Evolutionary conservation across 768 basidiomycete genomes (phyloP).

Genomic region (Leccinellum albellum): DNA sequence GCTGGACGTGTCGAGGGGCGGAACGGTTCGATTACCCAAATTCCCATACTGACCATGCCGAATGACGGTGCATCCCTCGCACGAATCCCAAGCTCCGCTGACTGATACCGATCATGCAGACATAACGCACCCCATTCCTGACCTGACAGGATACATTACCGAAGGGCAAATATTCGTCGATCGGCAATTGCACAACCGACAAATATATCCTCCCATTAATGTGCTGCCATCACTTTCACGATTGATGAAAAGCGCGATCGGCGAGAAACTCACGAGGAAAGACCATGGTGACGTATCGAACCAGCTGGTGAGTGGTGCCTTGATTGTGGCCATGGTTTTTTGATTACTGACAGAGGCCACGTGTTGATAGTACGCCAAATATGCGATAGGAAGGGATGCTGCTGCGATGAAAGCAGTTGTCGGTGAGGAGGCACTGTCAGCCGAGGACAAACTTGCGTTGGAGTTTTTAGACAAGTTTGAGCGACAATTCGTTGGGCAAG

Average conservation of each 20-base stretch:
- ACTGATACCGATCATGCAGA: slow-evolving; percentile 49
- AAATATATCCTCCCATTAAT: slow-evolving; percentile 99
- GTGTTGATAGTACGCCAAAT: slow-evolving; percentile 86
- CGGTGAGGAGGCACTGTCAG: slow-evolving; percentile 93
- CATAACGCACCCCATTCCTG: slow-evolving; percentile 99
- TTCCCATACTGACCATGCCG: slow-evolving; percentile 99
- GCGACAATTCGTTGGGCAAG: slow-evolving; percentile 95
- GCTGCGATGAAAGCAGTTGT: slow-evolving; percentile 99
- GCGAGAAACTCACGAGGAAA: slow-evolving; percentile 94
- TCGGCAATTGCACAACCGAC: slow-evolving; percentile 92
- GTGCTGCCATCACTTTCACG: slow-evolving; percentile 97
- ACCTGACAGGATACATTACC: slow-evolving; percentile 98
- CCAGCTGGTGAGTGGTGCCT: slow-evolving; percentile 71
- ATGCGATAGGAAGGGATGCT: slow-evolving; percentile 95
- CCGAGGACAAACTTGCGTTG: slow-evolving; percentile 93
- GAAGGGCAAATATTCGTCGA: slow-evolving; percentile 99
- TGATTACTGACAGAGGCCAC: slow-evolving; percentile 13
- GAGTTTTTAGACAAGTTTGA: slow-evolving; percentile 99
- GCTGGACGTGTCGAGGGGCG: slow-evolving; percentile 96
- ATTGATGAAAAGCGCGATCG: slow-evolving; percentile 99
- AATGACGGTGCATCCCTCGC: slow-evolving; percentile 77
- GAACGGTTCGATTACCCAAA: slow-evolving; percentile 99
- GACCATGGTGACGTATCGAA: slow-evolving; percentile 99
- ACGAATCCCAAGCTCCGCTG: slow-evolving; percentile 15
- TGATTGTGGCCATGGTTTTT: slow-evolving; percentile 13